These are phyloP conservation scores for Cadophora malorum DNA, from an alignment of 2,329 filamentous ascomycete species.

Conservation along the genomic window DNA sequence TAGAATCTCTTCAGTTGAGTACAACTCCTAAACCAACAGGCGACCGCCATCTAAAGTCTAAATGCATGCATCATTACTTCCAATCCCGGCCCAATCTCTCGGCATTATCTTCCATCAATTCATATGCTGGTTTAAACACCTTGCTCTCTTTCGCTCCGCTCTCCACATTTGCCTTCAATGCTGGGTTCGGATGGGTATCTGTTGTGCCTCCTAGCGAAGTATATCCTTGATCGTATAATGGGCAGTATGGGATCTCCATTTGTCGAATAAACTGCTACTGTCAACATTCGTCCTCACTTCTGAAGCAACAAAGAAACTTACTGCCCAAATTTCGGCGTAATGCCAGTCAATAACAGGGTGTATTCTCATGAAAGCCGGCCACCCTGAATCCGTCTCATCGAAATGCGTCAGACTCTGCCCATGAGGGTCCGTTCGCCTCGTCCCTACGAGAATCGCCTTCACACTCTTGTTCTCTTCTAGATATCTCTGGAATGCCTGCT, in stretches of 20 bases:
- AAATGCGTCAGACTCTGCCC: slow-evolving; percentile 81
- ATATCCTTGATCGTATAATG: slow-evolving; percentile 86
- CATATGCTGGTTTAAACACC: slow-evolving; percentile 76
- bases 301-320: slow-evolving; percentile 46
- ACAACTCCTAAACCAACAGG: slow-evolving; percentile 11
- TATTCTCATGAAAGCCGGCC: slow-evolving; percentile 91
- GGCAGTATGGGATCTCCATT: slow-evolving; percentile 82
- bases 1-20: not conserved
- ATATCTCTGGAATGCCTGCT: slow-evolving; percentile 79
- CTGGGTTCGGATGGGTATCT: slow-evolving; percentile 90
- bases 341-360: slow-evolving; percentile 99
- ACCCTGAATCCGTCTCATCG: slow-evolving; percentile 84
- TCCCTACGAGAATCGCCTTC: slow-evolving; percentile 85
- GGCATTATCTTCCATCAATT: slow-evolving; percentile 75
- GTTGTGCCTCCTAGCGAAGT: slow-evolving; percentile 89
- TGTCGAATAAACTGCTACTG: slow-evolving; percentile 75
- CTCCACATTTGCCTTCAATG: slow-evolving; percentile 54
- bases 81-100: slow-evolving; percentile 78
- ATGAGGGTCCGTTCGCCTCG: slow-evolving; percentile 90
- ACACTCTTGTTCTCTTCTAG: slow-evolving; percentile 68
- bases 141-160: slow-evolving; percentile 43
- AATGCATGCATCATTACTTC: slow-evolving; percentile 40
- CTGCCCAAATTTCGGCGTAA: slow-evolving; percentile 92
- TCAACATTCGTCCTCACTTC: slow-evolving; percentile 28
- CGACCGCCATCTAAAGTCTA: slow-evolving; percentile 22